Evolutionary conservation across 176 grass and related monocot genomes (phyloP), one percentile per base, ranked within the genome.

Genomic region (Dactylis glomerata): DNA sequence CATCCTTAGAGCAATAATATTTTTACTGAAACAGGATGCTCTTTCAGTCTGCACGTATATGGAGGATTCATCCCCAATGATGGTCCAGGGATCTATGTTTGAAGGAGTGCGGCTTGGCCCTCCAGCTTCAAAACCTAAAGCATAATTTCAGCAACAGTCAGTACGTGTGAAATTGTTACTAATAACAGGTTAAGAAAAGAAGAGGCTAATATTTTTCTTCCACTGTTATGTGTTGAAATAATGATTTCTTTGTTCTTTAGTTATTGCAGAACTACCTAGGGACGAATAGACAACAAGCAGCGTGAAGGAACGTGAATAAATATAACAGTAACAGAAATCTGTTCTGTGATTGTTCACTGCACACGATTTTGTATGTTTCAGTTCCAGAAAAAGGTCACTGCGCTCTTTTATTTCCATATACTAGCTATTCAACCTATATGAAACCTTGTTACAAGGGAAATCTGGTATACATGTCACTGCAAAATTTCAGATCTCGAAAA

Each of bases 51-150:
- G 61, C 33, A 92, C 88, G 38, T 31, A 85, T 73, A 97, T 73
- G 6, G 63, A 84, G 19, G 82, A 74, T 30, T 91, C 88, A 65
- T 92, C 41, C 30, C 95, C 95, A 72, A 97, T 91, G 13, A 89
- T 86, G 34, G 78, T 14, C 95, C 95, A 97, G 3, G 95, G 92
- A 73, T 86, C 79, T 38, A 97, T 91, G 31, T 92, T 91, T 68
- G 95, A 97, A 24, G 95, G 95, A 17, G 92, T 97, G n/a, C n/a
- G n/a, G 23, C 91, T 77, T 20, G 42, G 54, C 10, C 95, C 95
- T 87, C 95, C 92, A 75, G 90, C 88, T 91, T 97, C 95, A 82
- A 97, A 97, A 38, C 95, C 95, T 97, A 73, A 58, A 81, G 33
- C 47, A 76, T 40, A 83, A 30, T 22, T 41, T 81, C 22, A 2